Evolutionary conservation across 371 early-diverging fungal genomes (phyloP).

Genomic region (Thermomucor indicae-seudaticae): DNA sequence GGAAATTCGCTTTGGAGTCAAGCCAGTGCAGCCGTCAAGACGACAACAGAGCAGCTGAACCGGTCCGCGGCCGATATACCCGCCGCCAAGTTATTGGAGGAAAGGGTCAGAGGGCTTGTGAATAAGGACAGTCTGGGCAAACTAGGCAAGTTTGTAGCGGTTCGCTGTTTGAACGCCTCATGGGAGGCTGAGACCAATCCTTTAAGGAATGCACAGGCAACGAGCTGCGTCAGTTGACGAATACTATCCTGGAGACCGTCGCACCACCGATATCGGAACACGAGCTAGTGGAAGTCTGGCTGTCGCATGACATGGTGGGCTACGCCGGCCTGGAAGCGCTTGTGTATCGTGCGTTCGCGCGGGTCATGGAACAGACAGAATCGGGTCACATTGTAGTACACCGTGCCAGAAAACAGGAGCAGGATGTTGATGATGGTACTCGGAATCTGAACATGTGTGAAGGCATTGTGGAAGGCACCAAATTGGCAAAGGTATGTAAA

Average conservation of each 20-base stretch:
- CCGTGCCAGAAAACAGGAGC: slow-evolving; percentile 33
- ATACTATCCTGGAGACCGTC: slow-evolving; percentile 57
- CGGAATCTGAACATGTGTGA: slow-evolving; percentile 59
- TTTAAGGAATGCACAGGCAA: slow-evolving; percentile 21
- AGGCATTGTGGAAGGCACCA: slow-evolving; percentile 50
- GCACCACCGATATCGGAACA: slow-evolving; percentile 69
- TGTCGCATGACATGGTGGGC: slow-evolving; percentile 62
- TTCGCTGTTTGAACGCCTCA: neutral
- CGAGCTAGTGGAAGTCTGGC: slow-evolving; percentile 63
- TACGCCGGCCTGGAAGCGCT: slow-evolving; percentile 55
- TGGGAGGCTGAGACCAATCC: neutral
- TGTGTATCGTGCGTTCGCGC: slow-evolving; percentile 59
- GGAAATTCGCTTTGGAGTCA: slow-evolving; percentile 47
- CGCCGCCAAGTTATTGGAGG: slow-evolving; percentile 52
- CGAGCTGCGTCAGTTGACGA: slow-evolving; percentile 44
- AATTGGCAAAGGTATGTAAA: slow-evolving; percentile 46
- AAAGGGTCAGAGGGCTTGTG: slow-evolving; percentile 53
- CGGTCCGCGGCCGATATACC: slow-evolving; percentile 21
- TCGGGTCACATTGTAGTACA: slow-evolving; percentile 64
- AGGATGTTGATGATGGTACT: slow-evolving; percentile 27
- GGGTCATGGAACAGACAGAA: slow-evolving; percentile 69
- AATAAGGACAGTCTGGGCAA: slow-evolving; percentile 64
- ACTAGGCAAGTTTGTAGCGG: slow-evolving; percentile 33
- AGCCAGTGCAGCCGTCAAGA: slow-evolving; percentile 48
- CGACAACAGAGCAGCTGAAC: slow-evolving; percentile 46